These are phyloP conservation scores for Microbotryum lychnidis-dioicae DNA, from an alignment of 1,284 basidiomycete genomes.

Conservation along the genomic window DNA sequence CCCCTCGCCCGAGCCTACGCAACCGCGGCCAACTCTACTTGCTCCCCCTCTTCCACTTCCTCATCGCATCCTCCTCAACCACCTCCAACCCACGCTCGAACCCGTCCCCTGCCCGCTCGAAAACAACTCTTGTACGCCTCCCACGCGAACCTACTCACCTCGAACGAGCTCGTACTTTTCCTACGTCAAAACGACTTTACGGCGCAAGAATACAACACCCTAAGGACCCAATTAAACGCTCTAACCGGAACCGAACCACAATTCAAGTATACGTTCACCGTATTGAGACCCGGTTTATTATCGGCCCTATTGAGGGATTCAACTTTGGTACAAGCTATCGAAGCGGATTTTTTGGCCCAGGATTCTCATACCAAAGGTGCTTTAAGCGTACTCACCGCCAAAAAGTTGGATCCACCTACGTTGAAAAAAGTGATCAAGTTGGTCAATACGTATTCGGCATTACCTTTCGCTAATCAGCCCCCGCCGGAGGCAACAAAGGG, in stretches of 20 bases:
- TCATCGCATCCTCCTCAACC: too few species aligned
- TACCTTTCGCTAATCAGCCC: constrained; percentile 5
- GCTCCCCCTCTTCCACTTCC: too few species aligned
- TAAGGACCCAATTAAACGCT: constrained; percentile 38
- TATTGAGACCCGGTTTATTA: constrained; percentile 35
- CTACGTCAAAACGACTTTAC: constrained; percentile 43
- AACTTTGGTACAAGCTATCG: not conserved
- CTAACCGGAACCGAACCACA: too few species aligned
- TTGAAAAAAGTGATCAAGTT: constrained; percentile 38
- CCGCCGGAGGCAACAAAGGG: not conserved
- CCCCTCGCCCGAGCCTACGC: too few species aligned
- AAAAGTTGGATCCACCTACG: constrained; percentile 41
- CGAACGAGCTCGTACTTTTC: constrained; percentile 41
- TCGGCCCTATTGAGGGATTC: too few species aligned
- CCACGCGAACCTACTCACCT: constrained; percentile 40
- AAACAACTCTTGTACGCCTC: constrained; percentile 42
- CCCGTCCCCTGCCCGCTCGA: constrained; percentile 32
- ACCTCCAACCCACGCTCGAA: not conserved
- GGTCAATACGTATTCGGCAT: constrained; percentile 32
- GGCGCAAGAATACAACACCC: constrained; percentile 36
- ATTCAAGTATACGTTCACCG: constrained; percentile 33
- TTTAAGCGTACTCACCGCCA: constrained; percentile 39
- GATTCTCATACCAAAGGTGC: constrained; percentile 35
- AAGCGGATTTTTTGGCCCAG: not conserved
- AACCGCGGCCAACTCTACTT: too few species aligned